Evolutionary conservation across 176 grass and related monocot species (phyloP).

Genomic region (Juncus effusus): DNA sequence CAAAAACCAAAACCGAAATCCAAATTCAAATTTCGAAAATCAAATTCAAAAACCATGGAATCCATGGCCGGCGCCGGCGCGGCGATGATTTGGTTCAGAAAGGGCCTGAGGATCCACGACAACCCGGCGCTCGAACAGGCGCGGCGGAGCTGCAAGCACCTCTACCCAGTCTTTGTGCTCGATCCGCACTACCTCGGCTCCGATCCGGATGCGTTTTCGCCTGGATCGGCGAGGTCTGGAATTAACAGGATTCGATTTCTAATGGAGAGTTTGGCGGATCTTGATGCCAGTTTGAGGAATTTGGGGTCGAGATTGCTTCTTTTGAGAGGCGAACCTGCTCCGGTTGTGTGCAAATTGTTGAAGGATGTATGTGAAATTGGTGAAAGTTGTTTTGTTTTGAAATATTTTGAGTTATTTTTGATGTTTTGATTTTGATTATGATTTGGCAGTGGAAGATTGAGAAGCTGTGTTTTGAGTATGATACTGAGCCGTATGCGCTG

Average conservation of each 20-base stretch:
- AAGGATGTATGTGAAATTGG: constrained; percentile 52
- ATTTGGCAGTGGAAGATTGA: constrained; percentile 76
- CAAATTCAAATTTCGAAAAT: constrained; percentile 18
- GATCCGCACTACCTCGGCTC: constrained; percentile 68
- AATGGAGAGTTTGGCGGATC: constrained; percentile 76
- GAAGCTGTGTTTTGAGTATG: constrained; percentile 81
- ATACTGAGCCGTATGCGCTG: constrained; percentile 69
- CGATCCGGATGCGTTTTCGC: constrained; percentile 50
- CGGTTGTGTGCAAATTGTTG: constrained; percentile 46
- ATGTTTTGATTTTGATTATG: background rate
- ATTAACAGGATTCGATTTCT: constrained; percentile 69
- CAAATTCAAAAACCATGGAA: constrained; percentile 5
- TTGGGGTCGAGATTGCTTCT: constrained; percentile 71
- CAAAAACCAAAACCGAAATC: constrained; percentile 11
- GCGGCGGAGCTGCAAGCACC: constrained; percentile 31
- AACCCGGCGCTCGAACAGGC: constrained; percentile 77
- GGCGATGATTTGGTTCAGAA: constrained; percentile 77
- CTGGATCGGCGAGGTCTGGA: constrained; percentile 57
- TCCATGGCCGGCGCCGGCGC: constrained; percentile 23
- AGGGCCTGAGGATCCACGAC: constrained; percentile 85
- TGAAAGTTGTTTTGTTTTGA: background rate
- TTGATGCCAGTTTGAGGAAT: constrained; percentile 52
- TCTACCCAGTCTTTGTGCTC: constrained; percentile 91
- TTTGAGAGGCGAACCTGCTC: constrained; percentile 53
- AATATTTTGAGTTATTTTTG: constrained; percentile 9